Evolutionary conservation across 2,329 filamentous ascomycete species (phyloP).

Genomic region (Periglandula ipomoeae): DNA sequence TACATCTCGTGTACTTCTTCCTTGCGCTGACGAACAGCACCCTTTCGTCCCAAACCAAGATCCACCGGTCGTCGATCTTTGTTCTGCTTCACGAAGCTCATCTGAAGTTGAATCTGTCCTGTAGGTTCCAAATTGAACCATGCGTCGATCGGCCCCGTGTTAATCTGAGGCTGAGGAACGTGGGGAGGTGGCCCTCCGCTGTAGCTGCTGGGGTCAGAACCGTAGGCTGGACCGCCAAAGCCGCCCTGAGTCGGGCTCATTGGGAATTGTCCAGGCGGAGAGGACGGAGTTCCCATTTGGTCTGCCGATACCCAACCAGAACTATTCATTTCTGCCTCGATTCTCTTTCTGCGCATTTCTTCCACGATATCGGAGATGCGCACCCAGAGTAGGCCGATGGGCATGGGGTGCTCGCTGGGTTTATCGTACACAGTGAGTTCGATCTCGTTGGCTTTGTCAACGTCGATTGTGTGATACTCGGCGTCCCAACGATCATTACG

Average conservation of each 20-base stretch:
- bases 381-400: conserved; percentile 93
- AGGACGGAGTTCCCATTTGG: conserved; percentile 62
- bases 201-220: conserved; percentile 15
- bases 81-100: conserved; percentile 87
- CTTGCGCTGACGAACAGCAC: conserved; percentile 93
- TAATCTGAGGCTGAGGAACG: conserved; percentile 39
- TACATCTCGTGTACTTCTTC: conserved; percentile 98
- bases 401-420: conserved; percentile 78
- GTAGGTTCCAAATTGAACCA: conserved; percentile 98
- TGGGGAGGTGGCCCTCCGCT: conserved; percentile 20
- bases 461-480: conserved; percentile 83
- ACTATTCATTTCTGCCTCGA: conserved; percentile 89
- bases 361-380: conserved; percentile 95
- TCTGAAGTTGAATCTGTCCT: conserved; percentile 80
- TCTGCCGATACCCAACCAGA: conserved; percentile 97
- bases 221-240: conserved; percentile 34
- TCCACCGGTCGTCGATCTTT: conserved; percentile 78
- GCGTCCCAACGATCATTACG: conserved; percentile 86
- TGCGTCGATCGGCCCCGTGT: conserved; percentile 64
- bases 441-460: conserved; percentile 98
- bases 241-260: conserved; percentile 38
- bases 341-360: conserved; percentile 93
- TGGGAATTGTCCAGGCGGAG: conserved; percentile 46
- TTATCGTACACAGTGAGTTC: conserved; percentile 98
- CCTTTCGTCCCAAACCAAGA: conserved; percentile 85